Evolutionary conservation across 2,329 filamentous ascomycete genomes (phyloP), one percentile per base, ranked within the genome.

Genomic region (Neobulgaria alba): DNA sequence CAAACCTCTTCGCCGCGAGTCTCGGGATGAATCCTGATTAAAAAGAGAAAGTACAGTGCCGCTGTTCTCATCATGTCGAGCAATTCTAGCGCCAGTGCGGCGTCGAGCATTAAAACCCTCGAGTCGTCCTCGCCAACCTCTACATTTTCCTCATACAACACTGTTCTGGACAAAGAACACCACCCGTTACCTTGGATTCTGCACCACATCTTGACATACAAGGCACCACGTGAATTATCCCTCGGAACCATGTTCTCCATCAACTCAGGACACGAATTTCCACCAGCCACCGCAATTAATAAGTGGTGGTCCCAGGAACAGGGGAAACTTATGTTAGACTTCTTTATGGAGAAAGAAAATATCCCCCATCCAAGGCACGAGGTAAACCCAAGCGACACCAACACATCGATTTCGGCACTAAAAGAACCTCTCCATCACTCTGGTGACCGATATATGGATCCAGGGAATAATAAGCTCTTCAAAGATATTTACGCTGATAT

Each of bases 181-280:
- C 19, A 44, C 15, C 16, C 16, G 10, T 30, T 47, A 10, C 51
- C 51, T 26, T 56, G 50, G 53, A 55, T 55, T 20, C 34, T 57
- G 7, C 39, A 51, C 32, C 46, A 51, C 36, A 41, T 55, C n/a
- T 36, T 54, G 29, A 38, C 49, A 36, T 40, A 39, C 3, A 26
- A 46, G 17, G 17, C 47, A 10, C 39, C 44, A 2, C 37, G 36
- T 19, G 49, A 55, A 35, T 32, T 56, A 16, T 48, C 54, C 7
- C 38, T 54, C 2, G 48, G 48, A n/a, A 54, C 50, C 18, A 57
- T 57, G 55, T 57, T 54, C 17, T 49, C 51, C 4, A 54, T 54
- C 35, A 57, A 56, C 40, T 38, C 51, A 17, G 53, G 55, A 55
- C 51, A n/a, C 49, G 33, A 29, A 9, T 23, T 14, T 21, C 15